A percentile compares a stretch with the other conserved stretches of the same genome.
Evolutionary conservation across 352 stramenopile species (phyloP).

Genomic region (Pythium rishiriense): DNA sequence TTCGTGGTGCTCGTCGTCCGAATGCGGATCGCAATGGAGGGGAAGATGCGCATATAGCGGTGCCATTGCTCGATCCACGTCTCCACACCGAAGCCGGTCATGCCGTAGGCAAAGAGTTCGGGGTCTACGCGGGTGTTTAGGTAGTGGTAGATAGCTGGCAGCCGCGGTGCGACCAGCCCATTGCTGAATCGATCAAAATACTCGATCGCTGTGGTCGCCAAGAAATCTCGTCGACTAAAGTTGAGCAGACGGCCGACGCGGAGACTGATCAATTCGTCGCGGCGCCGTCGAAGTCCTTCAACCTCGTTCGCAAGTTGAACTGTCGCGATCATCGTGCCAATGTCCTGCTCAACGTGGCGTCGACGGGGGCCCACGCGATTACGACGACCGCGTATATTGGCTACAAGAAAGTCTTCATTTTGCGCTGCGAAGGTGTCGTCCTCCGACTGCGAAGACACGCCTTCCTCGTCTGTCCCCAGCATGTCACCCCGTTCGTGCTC

Average conservation of each 20-base stretch:
- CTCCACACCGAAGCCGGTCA: background rate
- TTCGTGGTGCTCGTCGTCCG: conserved; percentile 4
- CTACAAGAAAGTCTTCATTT: background rate
- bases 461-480: background rate
- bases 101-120: conserved; percentile 10
- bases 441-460: background rate
- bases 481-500: background rate
- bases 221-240: conserved; percentile 4
- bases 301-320: conserved; percentile 13
- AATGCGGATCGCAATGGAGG: conserved; percentile 9
- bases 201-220: conserved; percentile 16
- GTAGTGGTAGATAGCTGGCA: conserved; percentile 10
- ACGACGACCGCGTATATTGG: background rate
- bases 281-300: conserved; percentile 15
- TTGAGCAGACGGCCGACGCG: background rate
- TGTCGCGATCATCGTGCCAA: background rate
- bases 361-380: background rate
- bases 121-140: conserved; percentile 16
- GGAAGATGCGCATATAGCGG: conserved; percentile 19
- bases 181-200: conserved; percentile 21
- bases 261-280: conserved; percentile 11
- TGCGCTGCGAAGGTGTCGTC: background rate
- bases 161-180: background rate
- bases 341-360: background rate
- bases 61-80: conserved; percentile 21